A percentile compares a stretch with the other conserved stretches of the same genome.
These are phyloP conservation scores for Termitomyces sp. DNA, from an alignment of 768 basidiomycete species.

Conservation along the genomic window DNA sequence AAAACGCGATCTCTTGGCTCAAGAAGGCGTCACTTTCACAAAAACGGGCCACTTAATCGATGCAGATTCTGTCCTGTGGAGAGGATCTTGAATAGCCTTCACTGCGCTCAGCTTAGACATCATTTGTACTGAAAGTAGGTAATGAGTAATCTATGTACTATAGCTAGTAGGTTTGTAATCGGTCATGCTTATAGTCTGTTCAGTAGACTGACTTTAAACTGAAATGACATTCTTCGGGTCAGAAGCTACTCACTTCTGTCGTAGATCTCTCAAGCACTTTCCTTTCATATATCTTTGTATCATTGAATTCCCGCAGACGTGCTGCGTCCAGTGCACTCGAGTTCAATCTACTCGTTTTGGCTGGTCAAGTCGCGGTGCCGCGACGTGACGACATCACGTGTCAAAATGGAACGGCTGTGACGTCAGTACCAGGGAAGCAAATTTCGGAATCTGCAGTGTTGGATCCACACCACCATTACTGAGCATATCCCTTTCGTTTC, in stretches of 20 bases:
- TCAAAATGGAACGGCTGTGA: not conserved
- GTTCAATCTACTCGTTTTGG: not conserved
- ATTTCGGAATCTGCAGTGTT: not conserved
- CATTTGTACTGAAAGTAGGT: too few species aligned
- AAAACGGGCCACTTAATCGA: slow-evolving; percentile 35
- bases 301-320: not conserved
- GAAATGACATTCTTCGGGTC: not conserved
- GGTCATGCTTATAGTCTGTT: too few species aligned
- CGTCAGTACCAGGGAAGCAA: not conserved
- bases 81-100: not conserved
- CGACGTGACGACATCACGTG: slow-evolving; percentile 6
- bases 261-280: not conserved
- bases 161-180: too few species aligned
- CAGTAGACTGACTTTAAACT: too few species aligned
- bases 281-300: not conserved
- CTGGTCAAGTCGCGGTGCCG: not conserved
- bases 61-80: slow-evolving; percentile 21
- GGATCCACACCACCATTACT: not conserved
- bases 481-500: slow-evolving; percentile 5
- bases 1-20: slow-evolving; percentile 46
- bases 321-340: not conserved
- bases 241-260: not conserved
- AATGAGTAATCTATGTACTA: not conserved
- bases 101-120: not conserved
- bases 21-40: slow-evolving; percentile 52